Conservation (phyloP, 208 protist genomes). For the Phytomonas sp. region DNA sequence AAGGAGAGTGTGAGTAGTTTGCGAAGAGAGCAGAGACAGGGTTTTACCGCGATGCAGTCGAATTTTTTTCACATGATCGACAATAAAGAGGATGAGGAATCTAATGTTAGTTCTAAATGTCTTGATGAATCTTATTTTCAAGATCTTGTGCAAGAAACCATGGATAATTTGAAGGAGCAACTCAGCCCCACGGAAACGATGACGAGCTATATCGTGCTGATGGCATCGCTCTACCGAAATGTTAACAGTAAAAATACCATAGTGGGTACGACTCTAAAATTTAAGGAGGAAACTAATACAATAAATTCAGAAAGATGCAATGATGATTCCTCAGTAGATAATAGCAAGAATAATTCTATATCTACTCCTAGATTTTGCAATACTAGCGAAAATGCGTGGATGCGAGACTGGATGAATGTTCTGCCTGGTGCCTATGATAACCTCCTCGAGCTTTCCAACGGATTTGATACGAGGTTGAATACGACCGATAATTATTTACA, state of each 20-base stretch:
- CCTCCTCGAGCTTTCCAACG: slow-evolving; percentile 51
- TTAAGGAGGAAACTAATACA: not conserved
- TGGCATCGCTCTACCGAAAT: slow-evolving; percentile 27
- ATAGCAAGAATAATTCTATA: not conserved
- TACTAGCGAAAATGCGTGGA: slow-evolving; percentile 60
- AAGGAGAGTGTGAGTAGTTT: not conserved
- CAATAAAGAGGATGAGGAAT: not conserved
- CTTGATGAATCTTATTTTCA: not conserved
- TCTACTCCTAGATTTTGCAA: slow-evolving; percentile 14
- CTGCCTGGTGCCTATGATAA: slow-evolving; percentile 75
- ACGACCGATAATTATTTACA: not conserved
- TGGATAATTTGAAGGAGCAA: slow-evolving; percentile 11
- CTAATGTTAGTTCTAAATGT: not conserved
- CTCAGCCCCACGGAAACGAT: slow-evolving; percentile 63
- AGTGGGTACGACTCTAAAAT: not conserved
- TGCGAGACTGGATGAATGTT: slow-evolving; percentile 53
- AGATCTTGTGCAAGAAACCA: not conserved
- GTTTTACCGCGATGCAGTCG: not conserved
- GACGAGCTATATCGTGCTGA: slow-evolving; percentile 56
- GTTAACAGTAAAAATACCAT: not conserved
- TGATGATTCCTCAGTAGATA: not conserved
- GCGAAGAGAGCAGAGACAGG: not conserved
- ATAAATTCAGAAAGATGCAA: not conserved
- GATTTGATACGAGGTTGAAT: not conserved
- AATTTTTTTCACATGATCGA: not conserved